Evolutionary conservation across 768 basidiomycete species (phyloP).

Genomic region (Pleurotus ostreatus): DNA sequence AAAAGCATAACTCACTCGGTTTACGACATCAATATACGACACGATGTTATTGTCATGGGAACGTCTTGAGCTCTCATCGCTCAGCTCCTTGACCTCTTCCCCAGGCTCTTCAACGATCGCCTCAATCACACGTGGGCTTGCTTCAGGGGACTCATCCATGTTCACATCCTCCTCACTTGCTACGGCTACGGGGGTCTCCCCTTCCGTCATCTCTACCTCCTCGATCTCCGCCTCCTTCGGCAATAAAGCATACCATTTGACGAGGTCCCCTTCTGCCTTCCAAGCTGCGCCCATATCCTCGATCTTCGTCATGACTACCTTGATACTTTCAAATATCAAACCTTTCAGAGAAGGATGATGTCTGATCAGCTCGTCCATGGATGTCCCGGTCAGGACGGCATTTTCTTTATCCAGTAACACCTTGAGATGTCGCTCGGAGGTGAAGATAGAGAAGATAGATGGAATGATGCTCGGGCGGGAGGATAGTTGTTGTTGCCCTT

Average conservation of each 20-base stretch:
- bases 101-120: slow-evolving; percentile 18
- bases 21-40: slow-evolving; percentile 74
- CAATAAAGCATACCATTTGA: slow-evolving; percentile 63
- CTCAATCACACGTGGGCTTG: slow-evolving; percentile 13
- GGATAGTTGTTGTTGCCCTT: slow-evolving; percentile 77
- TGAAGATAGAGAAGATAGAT: slow-evolving; percentile 81
- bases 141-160: slow-evolving; percentile 12
- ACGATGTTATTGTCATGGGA: slow-evolving; percentile 74
- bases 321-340: slow-evolving; percentile 74
- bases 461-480: slow-evolving; percentile 80
- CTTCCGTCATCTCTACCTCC: slow-evolving; percentile 50
- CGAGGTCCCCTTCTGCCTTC: slow-evolving; percentile 49
- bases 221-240: slow-evolving; percentile 21
- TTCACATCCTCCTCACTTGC: slow-evolving; percentile 11
- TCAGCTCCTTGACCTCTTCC: slow-evolving; percentile 13
- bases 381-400: slow-evolving; percentile 80
- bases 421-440: slow-evolving; percentile 78
- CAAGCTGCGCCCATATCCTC: slow-evolving; percentile 69
- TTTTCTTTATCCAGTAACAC: slow-evolving; percentile 91
- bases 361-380: slow-evolving; percentile 92
- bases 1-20: slow-evolving; percentile 50
- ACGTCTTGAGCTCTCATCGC: slow-evolving; percentile 36
- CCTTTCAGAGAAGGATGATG: slow-evolving; percentile 89
- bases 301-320: slow-evolving; percentile 64
- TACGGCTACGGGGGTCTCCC: slow-evolving; percentile 14